Base-by-base conservation (phyloP, 2,329 filamentous ascomycete genomes). In the Huntiella bhutanensis region DNA sequence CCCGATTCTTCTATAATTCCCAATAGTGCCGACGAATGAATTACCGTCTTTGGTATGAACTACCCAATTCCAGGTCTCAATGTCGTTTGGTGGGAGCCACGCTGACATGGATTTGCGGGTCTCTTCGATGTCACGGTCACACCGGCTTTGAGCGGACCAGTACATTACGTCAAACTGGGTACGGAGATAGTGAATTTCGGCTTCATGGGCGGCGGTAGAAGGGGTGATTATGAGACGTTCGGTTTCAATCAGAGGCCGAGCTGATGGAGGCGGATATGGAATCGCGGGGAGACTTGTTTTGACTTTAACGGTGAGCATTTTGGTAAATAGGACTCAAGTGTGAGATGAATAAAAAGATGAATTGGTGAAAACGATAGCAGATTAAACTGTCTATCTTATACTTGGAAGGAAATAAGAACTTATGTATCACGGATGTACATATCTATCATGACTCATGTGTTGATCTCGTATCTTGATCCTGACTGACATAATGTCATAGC, bases 81-180 rank as follows among this genome's bases (percentile, higher is more conserved):
- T 52, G 53, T 77, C 70, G 44, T 66, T 59, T 4, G 68, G 69
- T 1, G 70, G 61, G n/a, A 74, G 55, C 32, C 62, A 65, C 8
- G 51, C 52, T 4, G 56, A 55, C 41, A 74, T 54, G 43, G 55
- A 63, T 17, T 49, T 53, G 49, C 58, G 58, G 7, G 71, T 70
- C 48, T 65, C 62, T 1, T 61, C 63, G 2, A 64, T 42, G 53
- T 67, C 60, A 45, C 54, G 50, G 58, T 77, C 69, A 6, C 60
- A 52, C 6, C 53, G 47, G 48, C 65, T 67, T 52, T 55, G 52
- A 3, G 51, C 46, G 45, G 75, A 76, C 64, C 69, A 77, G 46
- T 58, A 57, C 78, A 82, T 82, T 41, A 77, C 71, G 52, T 77
- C 73, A 4, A 67, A 65, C 55, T 77, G 64, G 11, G 62, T 63